Conservation (phyloP, 805 yeast species). For the Myxozyma nipponensis region DNA sequence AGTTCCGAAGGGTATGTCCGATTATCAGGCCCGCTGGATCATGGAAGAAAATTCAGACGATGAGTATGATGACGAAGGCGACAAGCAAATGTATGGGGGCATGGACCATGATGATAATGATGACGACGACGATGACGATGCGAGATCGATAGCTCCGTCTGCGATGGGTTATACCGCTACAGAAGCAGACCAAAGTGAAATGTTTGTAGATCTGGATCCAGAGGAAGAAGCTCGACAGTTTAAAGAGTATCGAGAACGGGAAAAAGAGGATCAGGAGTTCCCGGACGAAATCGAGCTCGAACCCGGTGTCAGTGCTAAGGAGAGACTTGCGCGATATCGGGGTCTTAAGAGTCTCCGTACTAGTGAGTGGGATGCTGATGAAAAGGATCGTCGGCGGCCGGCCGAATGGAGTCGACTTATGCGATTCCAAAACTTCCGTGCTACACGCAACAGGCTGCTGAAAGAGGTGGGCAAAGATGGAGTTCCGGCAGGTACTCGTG, state of each 20-base stretch:
- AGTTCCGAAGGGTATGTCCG: slow-evolving; percentile 69
- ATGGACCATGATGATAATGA: slow-evolving; percentile 33
- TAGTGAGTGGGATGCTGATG: slow-evolving; percentile 85
- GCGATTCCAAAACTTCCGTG: slow-evolving; percentile 70
- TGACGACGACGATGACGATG: slow-evolving; percentile 13
- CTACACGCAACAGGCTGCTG: slow-evolving; percentile 62
- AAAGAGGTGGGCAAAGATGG: slow-evolving; percentile 51
- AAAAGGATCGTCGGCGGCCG: slow-evolving; percentile 71
- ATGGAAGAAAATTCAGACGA: slow-evolving; percentile 44
- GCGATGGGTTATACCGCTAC: slow-evolving; percentile 44
- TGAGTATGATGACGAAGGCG: slow-evolving; percentile 29
- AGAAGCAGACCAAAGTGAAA: slow-evolving; percentile 49
- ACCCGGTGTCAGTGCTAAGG: slow-evolving; percentile 71
- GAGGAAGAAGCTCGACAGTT: slow-evolving; percentile 83
- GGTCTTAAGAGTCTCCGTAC: slow-evolving; percentile 80
- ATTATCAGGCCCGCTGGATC: slow-evolving; percentile 73
- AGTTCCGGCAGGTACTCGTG: slow-evolving; percentile 58
- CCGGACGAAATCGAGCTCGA: slow-evolving; percentile 91
- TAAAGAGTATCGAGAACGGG: slow-evolving; percentile 67
- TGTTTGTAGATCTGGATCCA: slow-evolving; percentile 66
- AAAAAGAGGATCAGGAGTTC: slow-evolving; percentile 64
- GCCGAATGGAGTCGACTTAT: slow-evolving; percentile 70
- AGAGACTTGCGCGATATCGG: slow-evolving; percentile 71
- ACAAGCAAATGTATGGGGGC: slow-evolving; percentile 1
- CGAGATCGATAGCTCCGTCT: slow-evolving; percentile 8